Evolutionary conservation across 108 stramenopile species (phyloP).

Genomic region (Skeletonema marinoi): DNA sequence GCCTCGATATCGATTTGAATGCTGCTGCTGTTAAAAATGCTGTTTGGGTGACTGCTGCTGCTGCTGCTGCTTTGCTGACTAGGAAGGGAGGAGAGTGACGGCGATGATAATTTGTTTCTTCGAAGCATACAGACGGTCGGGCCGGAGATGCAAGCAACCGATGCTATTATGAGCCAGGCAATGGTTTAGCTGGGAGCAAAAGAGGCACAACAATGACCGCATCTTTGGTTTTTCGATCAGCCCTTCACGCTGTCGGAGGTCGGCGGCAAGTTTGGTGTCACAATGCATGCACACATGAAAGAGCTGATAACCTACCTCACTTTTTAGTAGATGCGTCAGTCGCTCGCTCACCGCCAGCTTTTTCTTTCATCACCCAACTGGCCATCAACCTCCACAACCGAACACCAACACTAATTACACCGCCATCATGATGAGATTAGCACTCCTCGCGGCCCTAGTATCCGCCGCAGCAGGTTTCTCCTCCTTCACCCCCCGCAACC

Average conservation of each 20-base stretch:
- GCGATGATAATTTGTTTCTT: slow-evolving; percentile 17
- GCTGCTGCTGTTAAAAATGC: background rate
- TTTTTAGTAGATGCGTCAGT: too few relatives aligned
- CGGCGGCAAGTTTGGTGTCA: too few relatives aligned
- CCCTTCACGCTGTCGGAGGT: too few relatives aligned
- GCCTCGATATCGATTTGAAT: slow-evolving; percentile 10
- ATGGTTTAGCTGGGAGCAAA: too few relatives aligned
- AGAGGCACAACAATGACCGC: background rate
- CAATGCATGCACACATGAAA: too few relatives aligned
- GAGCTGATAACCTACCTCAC: too few relatives aligned
- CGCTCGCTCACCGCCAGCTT: background rate
- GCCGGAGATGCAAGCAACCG: background rate
- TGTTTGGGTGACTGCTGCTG: background rate
- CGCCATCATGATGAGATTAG: slow-evolving; percentile 39
- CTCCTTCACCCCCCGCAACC: slow-evolving; percentile 52
- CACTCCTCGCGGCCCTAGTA: slow-evolving; percentile 38
- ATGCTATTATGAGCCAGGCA: background rate
- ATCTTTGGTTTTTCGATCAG: too few relatives aligned
- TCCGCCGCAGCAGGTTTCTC: slow-evolving; percentile 48
- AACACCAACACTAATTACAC: background rate
- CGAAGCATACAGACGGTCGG: slow-evolving; percentile 34
- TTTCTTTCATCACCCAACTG: background rate
- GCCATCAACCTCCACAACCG: background rate
- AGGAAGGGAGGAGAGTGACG: slow-evolving; percentile 10
- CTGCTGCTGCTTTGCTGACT: background rate